Evolutionary conservation across 345 rosid genomes (phyloP).

Genomic region (Rhizophora mangle): DNA sequence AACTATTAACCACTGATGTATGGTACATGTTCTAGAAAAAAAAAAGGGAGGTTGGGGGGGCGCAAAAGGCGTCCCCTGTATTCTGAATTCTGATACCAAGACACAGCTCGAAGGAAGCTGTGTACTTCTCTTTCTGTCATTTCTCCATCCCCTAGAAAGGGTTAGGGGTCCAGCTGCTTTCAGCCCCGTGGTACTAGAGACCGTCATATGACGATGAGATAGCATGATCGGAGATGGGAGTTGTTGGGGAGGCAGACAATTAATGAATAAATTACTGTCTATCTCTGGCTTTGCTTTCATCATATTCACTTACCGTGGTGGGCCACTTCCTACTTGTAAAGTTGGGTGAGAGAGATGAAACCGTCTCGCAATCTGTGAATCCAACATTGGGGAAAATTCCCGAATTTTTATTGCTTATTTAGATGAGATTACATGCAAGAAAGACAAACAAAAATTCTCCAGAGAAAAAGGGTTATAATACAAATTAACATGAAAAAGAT

Average conservation of each 20-base stretch:
- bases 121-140: neutral
- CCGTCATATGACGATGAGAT: constrained; percentile 2
- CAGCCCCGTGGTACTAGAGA: constrained; percentile 5
- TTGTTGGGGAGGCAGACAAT: constrained; percentile 21
- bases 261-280: neutral
- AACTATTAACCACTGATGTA: no score
- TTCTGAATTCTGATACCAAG: constrained; percentile 12
- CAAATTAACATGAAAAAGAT: no score
- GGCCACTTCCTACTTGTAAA: neutral
- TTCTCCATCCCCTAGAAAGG: neutral
- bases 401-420: no score
- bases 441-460: no score
- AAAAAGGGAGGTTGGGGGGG: no score
- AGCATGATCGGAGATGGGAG: constrained; percentile 11
- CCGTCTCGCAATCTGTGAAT: no score
- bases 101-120: constrained; percentile 21
- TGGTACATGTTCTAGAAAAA: no score
- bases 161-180: constrained; percentile 17
- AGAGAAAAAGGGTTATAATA: no score
- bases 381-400: no score
- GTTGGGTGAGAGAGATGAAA: neutral
- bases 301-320: neutral
- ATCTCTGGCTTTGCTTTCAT: constrained; percentile 1
- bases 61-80: no score
- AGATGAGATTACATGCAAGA: no score